Conservation (phyloP, 192 early-diverging fungal species). For the Rhizophlyctis rosea region DNA sequence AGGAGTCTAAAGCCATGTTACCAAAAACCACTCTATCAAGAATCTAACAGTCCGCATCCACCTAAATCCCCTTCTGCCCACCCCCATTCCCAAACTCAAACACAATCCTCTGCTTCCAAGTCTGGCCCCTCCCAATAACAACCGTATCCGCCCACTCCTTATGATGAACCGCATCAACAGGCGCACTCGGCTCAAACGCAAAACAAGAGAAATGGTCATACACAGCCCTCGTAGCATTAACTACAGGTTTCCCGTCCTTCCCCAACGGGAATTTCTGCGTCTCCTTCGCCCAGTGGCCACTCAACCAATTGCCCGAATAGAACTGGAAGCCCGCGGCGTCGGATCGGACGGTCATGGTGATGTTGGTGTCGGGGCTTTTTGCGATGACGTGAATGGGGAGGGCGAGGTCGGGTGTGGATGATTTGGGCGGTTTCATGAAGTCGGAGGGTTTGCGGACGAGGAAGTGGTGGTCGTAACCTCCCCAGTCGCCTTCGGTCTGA, state of each 20-base stretch:
- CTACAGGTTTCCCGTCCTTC: background rate
- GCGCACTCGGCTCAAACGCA: conserved; percentile 50
- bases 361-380: too few relatives aligned
- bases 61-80: too few relatives aligned
- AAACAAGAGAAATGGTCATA: conserved; percentile 63
- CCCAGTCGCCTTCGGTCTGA: too few relatives aligned
- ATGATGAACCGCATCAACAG: conserved; percentile 46
- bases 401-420: too few relatives aligned
- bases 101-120: conserved; percentile 33
- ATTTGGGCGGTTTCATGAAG: too few relatives aligned
- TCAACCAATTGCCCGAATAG: conserved; percentile 78
- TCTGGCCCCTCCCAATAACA: conserved; percentile 28
- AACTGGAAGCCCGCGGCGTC: conserved; percentile 76
- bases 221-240: too few relatives aligned
- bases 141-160: conserved; percentile 20
- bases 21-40: too few relatives aligned
- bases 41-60: too few relatives aligned
- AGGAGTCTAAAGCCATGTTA: too few relatives aligned
- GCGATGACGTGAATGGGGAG: too few relatives aligned
- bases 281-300: conserved; percentile 34
- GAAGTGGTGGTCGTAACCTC: conserved; percentile 85
- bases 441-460: conserved; percentile 25
- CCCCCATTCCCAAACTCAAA: conserved; percentile 33
- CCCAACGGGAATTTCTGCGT: conserved; percentile 32
- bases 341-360: conserved; percentile 58